These are phyloP conservation scores for Linderniella brevidens DNA, from an alignment of 257 asterid species.

Conservation along the genomic window DNA sequence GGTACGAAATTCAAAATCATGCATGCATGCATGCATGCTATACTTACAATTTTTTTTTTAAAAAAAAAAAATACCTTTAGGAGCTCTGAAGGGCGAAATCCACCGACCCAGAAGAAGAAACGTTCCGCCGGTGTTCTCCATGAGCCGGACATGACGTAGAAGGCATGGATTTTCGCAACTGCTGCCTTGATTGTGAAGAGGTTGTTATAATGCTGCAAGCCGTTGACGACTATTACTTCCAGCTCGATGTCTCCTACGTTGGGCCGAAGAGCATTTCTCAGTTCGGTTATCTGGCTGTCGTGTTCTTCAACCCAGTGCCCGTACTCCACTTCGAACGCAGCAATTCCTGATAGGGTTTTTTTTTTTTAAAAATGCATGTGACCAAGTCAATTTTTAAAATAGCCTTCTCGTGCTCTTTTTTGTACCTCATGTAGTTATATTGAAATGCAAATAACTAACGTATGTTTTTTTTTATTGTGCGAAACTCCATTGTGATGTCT, in stretches of 20 bases:
- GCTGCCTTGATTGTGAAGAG: slow-evolving; percentile 67
- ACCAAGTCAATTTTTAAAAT: too few relatives aligned
- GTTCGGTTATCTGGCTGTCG: slow-evolving; percentile 30
- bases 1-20: too few relatives aligned
- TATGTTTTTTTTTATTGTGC: too few relatives aligned
- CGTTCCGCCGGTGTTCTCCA: slow-evolving; percentile 89
- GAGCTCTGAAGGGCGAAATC: slow-evolving; percentile 82
- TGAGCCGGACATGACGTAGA: slow-evolving; percentile 67
- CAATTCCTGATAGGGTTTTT: slow-evolving; percentile 45
- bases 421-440: too few relatives aligned
- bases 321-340: slow-evolving; percentile 63
- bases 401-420: too few relatives aligned
- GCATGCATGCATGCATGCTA: too few relatives aligned
- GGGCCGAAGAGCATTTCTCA: slow-evolving; percentile 48
- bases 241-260: slow-evolving; percentile 41
- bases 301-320: slow-evolving; percentile 80
- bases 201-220: slow-evolving; percentile 45
- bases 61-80: slow-evolving; percentile 32
- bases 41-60: too few relatives aligned
- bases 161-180: slow-evolving; percentile 68
- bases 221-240: slow-evolving; percentile 31
- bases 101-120: slow-evolving; percentile 89
- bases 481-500: too few relatives aligned
- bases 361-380: too few relatives aligned
- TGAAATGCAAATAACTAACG: too few relatives aligned